phyloP scores from a whole-genome alignment of 73 alveolate genomes.

The Stentor coeruleus region DNA sequence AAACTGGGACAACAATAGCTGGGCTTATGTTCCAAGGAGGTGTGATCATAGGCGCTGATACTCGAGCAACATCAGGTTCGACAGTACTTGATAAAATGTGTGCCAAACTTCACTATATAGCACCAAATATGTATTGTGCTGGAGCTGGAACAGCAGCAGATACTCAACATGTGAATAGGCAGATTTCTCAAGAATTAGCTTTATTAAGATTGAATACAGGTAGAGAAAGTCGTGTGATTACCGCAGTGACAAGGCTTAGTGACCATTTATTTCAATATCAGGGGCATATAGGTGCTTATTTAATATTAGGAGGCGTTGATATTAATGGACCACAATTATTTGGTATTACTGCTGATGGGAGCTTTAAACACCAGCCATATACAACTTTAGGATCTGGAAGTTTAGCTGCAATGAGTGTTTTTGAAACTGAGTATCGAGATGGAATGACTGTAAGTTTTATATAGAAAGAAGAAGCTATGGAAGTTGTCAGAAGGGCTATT shows the following conservation, averaged over 20 bases:
- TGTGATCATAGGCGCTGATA: constrained; percentile 98
- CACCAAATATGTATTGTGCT: constrained; percentile 96
- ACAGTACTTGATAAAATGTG: constrained; percentile 98
- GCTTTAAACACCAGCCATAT: constrained; percentile 86
- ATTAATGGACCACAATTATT: constrained; percentile 73
- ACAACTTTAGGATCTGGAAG: constrained; percentile 98
- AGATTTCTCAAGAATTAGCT: constrained; percentile 57
- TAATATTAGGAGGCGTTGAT: constrained; percentile 98
- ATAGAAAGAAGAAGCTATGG: constrained; percentile 76
- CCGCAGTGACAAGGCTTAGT: constrained; percentile 84
- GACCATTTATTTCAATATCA: constrained; percentile 81
- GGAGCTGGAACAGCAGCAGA: constrained; percentile 99
- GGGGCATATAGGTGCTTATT: constrained; percentile 92
- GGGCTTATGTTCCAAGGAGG: constrained; percentile 91
- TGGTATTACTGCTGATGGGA: constrained; percentile 93
- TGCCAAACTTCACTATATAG: constrained; percentile 90
- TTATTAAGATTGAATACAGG: constrained; percentile 88
- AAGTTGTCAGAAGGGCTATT: constrained; percentile 70
- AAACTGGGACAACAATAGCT: constrained; percentile 97
- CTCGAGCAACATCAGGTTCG: constrained; percentile 98
- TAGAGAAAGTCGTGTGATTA: constrained; percentile 85
- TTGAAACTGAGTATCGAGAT: constrained; percentile 95
- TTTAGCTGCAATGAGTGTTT: constrained; percentile 95
- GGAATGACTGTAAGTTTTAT: constrained; percentile 42
- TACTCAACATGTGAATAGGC: constrained; percentile 74